Conservation (phyloP, 1,139 yeast species). For the Kodamaea sp. region DNA sequence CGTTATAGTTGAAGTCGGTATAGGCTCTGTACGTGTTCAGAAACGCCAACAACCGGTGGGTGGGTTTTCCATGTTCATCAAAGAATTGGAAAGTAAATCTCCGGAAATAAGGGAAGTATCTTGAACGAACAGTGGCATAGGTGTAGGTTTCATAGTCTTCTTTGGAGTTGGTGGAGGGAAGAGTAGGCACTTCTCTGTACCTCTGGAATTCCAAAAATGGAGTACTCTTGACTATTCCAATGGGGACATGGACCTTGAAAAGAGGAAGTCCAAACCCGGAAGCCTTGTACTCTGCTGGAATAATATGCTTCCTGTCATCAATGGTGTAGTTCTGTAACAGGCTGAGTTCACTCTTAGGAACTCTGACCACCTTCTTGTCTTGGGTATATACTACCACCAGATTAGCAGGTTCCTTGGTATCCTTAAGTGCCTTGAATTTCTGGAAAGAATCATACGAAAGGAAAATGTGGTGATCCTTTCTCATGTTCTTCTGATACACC, state of each 20-base stretch:
- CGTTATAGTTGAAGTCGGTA: conserved; percentile 41
- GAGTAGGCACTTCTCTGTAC: conserved; percentile 32
- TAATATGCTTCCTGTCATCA: conserved; percentile 35
- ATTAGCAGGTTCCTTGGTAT: conserved; percentile 19
- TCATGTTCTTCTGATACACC: conserved; percentile 36
- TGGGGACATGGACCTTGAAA: conserved; percentile 38
- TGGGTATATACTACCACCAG: conserved; percentile 25
- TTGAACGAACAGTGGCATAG: conserved; percentile 36
- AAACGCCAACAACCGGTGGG: conserved; percentile 30
- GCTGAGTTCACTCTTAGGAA: conserved; percentile 7
- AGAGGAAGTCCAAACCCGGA: conserved; percentile 42
- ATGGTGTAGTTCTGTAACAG: conserved; percentile 10
- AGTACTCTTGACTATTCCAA: conserved; percentile 34
- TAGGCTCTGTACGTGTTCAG: conserved; percentile 42
- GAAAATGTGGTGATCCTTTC: conserved; percentile 31
- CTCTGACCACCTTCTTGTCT: conserved; percentile 22
- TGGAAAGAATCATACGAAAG: conserved; percentile 31
- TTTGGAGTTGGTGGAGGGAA: conserved; percentile 1
- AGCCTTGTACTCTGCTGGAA: conserved; percentile 34
- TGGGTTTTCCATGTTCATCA: conserved; percentile 15
- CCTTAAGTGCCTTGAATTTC: conserved; percentile 31
- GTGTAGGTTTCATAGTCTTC: conserved; percentile 28
- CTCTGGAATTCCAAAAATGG: conserved; percentile 38
- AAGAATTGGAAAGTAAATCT: conserved; percentile 33
- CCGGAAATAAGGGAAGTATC: conserved; percentile 27